Evolutionary conservation across 768 basidiomycete genomes (phyloP).

Genomic region (Tubosaeta sp.): DNA sequence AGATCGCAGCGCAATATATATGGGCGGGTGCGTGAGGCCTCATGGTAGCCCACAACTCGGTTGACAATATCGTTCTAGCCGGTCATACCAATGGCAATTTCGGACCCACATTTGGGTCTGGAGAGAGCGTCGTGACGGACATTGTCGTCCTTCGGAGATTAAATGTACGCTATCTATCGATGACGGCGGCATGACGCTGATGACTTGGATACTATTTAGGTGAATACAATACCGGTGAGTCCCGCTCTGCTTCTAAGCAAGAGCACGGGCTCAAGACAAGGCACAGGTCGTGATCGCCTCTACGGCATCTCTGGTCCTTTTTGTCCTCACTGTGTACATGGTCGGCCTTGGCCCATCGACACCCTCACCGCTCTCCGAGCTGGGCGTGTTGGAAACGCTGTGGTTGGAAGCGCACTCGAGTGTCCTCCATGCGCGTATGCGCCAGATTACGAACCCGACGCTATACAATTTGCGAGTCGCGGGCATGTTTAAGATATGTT

Average conservation of each 20-base stretch:
- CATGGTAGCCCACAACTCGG: too few relatives aligned
- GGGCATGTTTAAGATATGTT: too few relatives aligned
- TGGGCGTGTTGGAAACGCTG: not conserved
- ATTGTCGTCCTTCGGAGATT: not conserved
- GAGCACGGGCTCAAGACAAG: too few relatives aligned
- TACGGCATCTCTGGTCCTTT: not conserved
- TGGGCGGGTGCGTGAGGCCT: not conserved
- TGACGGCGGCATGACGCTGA: not conserved
- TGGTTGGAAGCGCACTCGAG: too few relatives aligned
- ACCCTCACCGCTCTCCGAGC: not conserved
- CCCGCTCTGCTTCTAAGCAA: not conserved
- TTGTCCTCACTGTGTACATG: not conserved
- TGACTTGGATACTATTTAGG: not conserved
- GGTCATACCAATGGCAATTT: not conserved
- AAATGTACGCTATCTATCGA: not conserved
- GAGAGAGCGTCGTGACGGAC: not conserved
- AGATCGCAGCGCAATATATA: not conserved
- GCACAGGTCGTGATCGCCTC: not conserved
- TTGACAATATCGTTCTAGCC: not conserved
- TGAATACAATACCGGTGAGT: not conserved
- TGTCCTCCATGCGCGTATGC: too few relatives aligned
- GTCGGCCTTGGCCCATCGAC: not conserved
- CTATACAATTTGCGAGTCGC: too few relatives aligned
- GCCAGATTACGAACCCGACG: not conserved
- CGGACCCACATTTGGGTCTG: not conserved